Conservation (phyloP, 2,329 filamentous ascomycete species). For the Trichoderma atroviride region DNA sequence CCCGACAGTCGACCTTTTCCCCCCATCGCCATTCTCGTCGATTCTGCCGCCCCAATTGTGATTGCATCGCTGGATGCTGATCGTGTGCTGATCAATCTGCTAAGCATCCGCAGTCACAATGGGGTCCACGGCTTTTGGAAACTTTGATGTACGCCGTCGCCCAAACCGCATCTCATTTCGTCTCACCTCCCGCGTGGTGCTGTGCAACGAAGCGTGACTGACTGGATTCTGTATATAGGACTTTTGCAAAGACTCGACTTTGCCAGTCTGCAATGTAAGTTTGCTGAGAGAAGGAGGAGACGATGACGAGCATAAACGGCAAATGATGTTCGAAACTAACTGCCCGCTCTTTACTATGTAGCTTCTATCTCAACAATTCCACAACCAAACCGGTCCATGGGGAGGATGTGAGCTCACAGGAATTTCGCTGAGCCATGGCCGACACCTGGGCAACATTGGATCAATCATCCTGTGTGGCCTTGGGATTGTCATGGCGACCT, state of each 20-base stretch:
- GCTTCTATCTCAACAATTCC: slow-evolving; percentile 55
- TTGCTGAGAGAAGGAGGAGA: background rate
- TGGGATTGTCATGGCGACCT: slow-evolving; percentile 68
- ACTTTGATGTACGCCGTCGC: slow-evolving; percentile 55
- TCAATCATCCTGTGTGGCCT: slow-evolving; percentile 82
- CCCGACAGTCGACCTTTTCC: background rate
- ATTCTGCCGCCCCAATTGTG: slow-evolving; percentile 15
- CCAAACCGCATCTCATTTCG: background rate
- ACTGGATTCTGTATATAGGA: slow-evolving; percentile 53
- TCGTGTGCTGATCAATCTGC: slow-evolving; percentile 10
- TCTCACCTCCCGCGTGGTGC: background rate
- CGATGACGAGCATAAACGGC: background rate
- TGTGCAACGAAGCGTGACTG: slow-evolving; percentile 29
- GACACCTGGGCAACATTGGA: slow-evolving; percentile 82
- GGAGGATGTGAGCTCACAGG: slow-evolving; percentile 75
- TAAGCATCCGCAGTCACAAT: slow-evolving; percentile 44
- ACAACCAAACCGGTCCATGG: slow-evolving; percentile 60
- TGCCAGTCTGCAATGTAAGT: slow-evolving; percentile 84
- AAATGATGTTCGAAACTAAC: background rate
- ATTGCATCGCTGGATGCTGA: slow-evolving; percentile 19
- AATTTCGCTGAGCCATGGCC: slow-evolving; percentile 67
- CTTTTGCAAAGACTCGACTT: slow-evolving; percentile 81
- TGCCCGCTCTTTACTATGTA: slow-evolving; percentile 24
- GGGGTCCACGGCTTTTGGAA: slow-evolving; percentile 64
- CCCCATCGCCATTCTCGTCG: slow-evolving; percentile 6